phyloP scores from a whole-genome alignment of 192 early-diverging fungal species.

The Spizellomyces punctatus region DNA sequence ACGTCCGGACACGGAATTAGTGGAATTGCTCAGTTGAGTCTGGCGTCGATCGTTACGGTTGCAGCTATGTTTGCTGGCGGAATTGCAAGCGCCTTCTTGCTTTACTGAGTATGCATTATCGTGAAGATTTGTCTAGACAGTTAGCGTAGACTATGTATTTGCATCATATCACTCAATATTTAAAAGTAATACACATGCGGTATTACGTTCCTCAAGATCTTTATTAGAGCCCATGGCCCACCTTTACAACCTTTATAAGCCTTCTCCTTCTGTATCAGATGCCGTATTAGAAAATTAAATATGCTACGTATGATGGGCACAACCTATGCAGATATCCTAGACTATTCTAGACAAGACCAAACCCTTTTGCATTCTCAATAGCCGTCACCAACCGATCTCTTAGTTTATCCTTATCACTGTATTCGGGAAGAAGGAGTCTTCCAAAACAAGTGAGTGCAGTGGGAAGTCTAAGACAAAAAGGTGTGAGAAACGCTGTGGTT shows the following conservation, averaged over 20 bases:
- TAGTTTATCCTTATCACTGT: slow-evolving; percentile 70
- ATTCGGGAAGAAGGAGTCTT: slow-evolving; percentile 85
- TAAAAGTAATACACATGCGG: no score
- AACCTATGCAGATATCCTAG: no score
- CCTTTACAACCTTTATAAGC: no score
- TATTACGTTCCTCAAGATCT: no score
- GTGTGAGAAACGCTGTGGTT: no score
- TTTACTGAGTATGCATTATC: background rate
- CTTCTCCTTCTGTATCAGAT: no score
- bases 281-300: no score
- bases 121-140: no score
- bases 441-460: slow-evolving; percentile 93
- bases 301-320: no score
- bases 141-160: no score
- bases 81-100: slow-evolving; percentile 5
- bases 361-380: slow-evolving; percentile 90
- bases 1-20: slow-evolving; percentile 42
- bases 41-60: slow-evolving; percentile 31
- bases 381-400: slow-evolving; percentile 76
- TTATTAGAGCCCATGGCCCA: no score
- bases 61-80: slow-evolving; percentile 38
- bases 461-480: slow-evolving; percentile 52
- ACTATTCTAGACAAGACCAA: slow-evolving; percentile 77
- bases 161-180: no score
- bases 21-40: slow-evolving; percentile 35